phyloP scores from a whole-genome alignment of 2,329 filamentous ascomycete genomes.

The Camptophora hylomeconis region DNA sequence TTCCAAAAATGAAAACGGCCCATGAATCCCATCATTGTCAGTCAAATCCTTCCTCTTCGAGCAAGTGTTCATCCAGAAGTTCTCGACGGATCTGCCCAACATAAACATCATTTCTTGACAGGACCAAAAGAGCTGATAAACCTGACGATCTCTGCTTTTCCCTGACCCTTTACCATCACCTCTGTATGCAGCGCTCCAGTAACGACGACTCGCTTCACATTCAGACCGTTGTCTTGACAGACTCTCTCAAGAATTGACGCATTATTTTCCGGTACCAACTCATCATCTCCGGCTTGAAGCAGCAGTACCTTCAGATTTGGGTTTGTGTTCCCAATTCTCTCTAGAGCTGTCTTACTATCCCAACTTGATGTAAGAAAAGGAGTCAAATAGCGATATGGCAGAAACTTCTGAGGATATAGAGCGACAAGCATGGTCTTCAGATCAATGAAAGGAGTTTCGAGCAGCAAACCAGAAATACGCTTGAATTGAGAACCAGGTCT shows the following conservation, averaged over 20 bases:
- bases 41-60: no score
- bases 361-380: conserved; percentile 56
- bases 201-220: conserved; percentile 27
- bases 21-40: no score
- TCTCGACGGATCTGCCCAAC: no score
- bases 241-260: conserved; percentile 22
- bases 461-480: conserved; percentile 39
- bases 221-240: conserved; percentile 22
- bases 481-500: conserved; percentile 6
- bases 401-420: conserved; percentile 66
- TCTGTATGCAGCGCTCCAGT: conserved; percentile 38
- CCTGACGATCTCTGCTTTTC: conserved; percentile 20
- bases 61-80: no score
- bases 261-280: conserved; percentile 29
- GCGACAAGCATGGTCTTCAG: conserved; percentile 57
- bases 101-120: no score
- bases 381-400: conserved; percentile 63
- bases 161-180: conserved; percentile 29
- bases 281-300: conserved; percentile 29
- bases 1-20: no score
- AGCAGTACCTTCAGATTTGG: conserved; percentile 23
- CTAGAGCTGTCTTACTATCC: conserved; percentile 33
- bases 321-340: conserved; percentile 22
- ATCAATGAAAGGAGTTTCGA: conserved; percentile 66
- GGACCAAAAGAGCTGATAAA: no score